Evolutionary conservation across 1,284 basidiomycete genomes (phyloP), one percentile per base, ranked within the genome.

Genomic region (Rhodotorula mucilaginosa): DNA sequence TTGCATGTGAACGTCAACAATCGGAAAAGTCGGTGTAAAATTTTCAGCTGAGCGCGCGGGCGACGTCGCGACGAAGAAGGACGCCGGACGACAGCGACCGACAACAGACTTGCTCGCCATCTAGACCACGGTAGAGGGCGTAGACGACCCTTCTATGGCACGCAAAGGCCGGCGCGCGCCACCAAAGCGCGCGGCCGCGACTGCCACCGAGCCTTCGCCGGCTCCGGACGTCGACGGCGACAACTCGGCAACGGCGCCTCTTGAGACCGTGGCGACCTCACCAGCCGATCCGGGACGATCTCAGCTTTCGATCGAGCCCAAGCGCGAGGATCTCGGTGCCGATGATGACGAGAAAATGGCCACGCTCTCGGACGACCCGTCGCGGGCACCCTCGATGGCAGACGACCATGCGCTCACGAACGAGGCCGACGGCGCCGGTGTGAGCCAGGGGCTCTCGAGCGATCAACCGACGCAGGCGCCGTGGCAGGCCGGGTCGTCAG

Each of bases 261-360:
- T 47, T 46, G 58, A 60, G 58, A 23, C 12, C 39, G 58, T 60
- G 58, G 58, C 58, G 58, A 60, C 58, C 58, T 46, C 58, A 26
- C 23, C 58, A 60, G n/a, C 44, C 13, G 44, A 47, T n/a, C 21
- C 12, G 5, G n/a, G 44, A 60, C 44, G 26, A 13, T 21, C 12
- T 16, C 39, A 26, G 58, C 58, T 47, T 47, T 47, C 44, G 44
- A 18, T 18, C 16, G 58, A 47, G 21, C n/a, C 58, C 44, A 44
- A 23, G 18, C 39, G 13, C 23, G 23, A 10, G 21, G 23, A 44
- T 21, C 23, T 44, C 23, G 44, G 26, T 47, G 44, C 44, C 23
- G 58, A 47, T 39, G 58, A 15, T 26, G 44, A 18, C 18, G n/a
- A 56, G 54, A 56, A 56, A 56, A 56, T 26, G 54, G 26, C 54